Percentiles rank a stretch among this genome's conserved stretches.
Conservation (phyloP, 2,329 filamentous ascomycete species). For the Aspergillus candidus region DNA sequence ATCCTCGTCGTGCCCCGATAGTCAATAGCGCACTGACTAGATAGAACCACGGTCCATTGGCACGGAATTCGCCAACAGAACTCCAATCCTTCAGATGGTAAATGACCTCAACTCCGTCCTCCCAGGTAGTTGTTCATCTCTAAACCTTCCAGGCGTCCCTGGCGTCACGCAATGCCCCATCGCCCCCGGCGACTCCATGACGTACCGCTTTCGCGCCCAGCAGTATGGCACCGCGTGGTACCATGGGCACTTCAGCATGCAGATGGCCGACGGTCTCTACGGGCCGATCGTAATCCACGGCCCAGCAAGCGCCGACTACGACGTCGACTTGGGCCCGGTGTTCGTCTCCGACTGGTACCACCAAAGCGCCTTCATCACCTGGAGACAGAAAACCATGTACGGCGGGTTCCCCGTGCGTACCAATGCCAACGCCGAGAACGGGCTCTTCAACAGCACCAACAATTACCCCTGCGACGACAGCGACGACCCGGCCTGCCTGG, state of each 20-base stretch:
- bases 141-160: conserved; percentile 2
- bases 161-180: conserved; percentile 27
- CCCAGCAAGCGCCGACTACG: conserved; percentile 15
- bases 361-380: conserved; percentile 2
- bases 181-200: conserved; percentile 24
- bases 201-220: conserved; percentile 24
- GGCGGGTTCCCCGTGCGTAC: too few relatives aligned
- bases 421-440: not conserved
- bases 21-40: not conserved
- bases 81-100: conserved; percentile 6
- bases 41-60: conserved; percentile 8
- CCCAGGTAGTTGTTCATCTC: too few relatives aligned
- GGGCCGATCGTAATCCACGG: conserved; percentile 25
- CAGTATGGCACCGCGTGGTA: conserved; percentile 30
- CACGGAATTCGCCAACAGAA: conserved; percentile 19
- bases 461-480: conserved; percentile 19
- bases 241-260: conserved; percentile 26
- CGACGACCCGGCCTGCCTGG: not conserved
- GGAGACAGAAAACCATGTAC: too few relatives aligned
- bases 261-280: conserved; percentile 27
- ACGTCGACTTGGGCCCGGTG: conserved; percentile 22
- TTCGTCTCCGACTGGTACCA: conserved; percentile 32
- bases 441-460: conserved; percentile 15
- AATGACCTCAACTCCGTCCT: too few relatives aligned
- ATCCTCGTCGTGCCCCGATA: not conserved